Base-by-base conservation (phyloP, 1,284 basidiomycete species). In the Tetrapyrgos nigripes region DNA sequence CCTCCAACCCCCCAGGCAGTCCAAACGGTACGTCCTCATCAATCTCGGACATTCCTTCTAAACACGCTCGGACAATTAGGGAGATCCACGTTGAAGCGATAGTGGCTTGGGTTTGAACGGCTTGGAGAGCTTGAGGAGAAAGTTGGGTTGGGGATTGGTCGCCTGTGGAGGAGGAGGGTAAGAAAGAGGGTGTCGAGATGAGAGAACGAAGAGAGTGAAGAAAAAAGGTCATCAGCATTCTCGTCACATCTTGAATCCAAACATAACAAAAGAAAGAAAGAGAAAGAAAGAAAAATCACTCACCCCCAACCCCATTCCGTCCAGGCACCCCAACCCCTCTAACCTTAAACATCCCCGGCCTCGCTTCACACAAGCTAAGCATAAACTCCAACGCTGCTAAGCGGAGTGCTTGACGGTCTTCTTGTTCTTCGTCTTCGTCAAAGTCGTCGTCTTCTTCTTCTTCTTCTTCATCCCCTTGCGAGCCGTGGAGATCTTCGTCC, bases 1-100 rank as follows among this genome's bases (percentile, higher is more conserved):
- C 76, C 5, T 83, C 79, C 53, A 87, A 76, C 27, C 83, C 80
- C 37, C 84, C 84, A 37, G 82, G 82, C 4, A 62, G 64, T n/a
- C 68, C 71, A 37, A 76, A 60, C 8, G 57, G 57, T 11, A 31
- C 73, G 5, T 77, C 75, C 35, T 88, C 79, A 9, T 86, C 83
- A 26, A 94, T 78, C 71, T 92, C 90, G 21, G 88, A 85, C 90
- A 93, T 93, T 0, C 88, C 88, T 65, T 93, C 91, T 40, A 92
- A 72, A 71, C 90, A 92, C 3, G 88, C 88, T 3, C 87, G 75
- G 0, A 92, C 87, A 35, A 91, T 73, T 14, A 85, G 79, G 9
- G 79, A 79, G 3, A 86, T 83, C 91, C 91, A 93, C 4, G 53
- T 46, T 10, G 40, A 21, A 3, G 26, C 21, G 19, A 45, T 31